Base-by-base conservation (phyloP, 148 eudicot species). In the Heliosperma pusillum region DNA sequence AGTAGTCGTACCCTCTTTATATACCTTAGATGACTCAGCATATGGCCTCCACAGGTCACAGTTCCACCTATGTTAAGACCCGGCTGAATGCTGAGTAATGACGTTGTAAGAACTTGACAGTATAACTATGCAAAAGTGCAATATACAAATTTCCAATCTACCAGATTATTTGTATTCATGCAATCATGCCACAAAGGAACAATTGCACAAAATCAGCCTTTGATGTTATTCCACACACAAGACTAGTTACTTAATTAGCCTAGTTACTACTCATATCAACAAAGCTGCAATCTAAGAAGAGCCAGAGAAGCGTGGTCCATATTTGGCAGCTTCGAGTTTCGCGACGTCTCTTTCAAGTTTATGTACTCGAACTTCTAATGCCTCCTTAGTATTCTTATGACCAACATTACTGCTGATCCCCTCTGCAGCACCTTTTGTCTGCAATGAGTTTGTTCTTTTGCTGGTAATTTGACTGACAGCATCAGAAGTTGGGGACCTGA, bases 261-360 rank as follows among this genome's bases (percentile, higher is more conserved):
- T n/a, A 56, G 24, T 17, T 56, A n/a, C 21, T 36, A 68, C 42
- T 6, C 42, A 36, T 36, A 36, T 36, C 42, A 5, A 36, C 42
- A 36, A 36, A 36, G 42, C 42, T 36, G 42, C 42, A 5, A 36
- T 36, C 42, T 36, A 71, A 71, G 71, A n/a, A 8, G 58, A 47
- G 21, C 10, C 20, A 16, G 74, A 57, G 27, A 72, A 72, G 44
- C 57, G 7, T 24, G 27, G 20, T 15, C 65, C 30, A 25, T 0
- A 36, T 33, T 66, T 50, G 25, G 55, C 33, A 20, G n/a, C 65
- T 65, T 40, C 69, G 25, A 74, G 64, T 60, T 59, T 59, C 60
- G 74, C 76, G 53, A 79, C 66, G 27, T 5, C 44, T 69, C 20
- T 62, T 47, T 79, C 71, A 30, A 74, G 74, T 75, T 70, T 69